phyloP scores from a whole-genome alignment of 176 grass and related monocot genomes.

The Oryza meyeriana region DNA sequence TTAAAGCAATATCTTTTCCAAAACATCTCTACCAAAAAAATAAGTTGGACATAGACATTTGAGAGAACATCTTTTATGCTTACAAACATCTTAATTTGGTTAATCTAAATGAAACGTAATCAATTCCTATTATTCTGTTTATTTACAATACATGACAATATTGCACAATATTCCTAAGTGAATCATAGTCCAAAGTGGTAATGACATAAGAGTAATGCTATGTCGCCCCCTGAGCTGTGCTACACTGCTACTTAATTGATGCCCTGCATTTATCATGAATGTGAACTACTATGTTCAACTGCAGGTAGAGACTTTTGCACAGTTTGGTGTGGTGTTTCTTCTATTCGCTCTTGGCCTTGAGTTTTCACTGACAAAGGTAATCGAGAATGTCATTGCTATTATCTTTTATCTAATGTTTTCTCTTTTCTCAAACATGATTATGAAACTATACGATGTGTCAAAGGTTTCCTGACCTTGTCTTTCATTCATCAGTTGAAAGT shows the following conservation, averaged over 20 bases:
- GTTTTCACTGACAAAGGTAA: constrained; percentile 94
- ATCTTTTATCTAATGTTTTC: not conserved
- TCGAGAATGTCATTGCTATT: not conserved
- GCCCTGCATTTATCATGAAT: not conserved
- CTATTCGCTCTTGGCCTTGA: constrained; percentile 98
- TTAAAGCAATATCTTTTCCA: not conserved
- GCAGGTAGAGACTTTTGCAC: constrained; percentile 98
- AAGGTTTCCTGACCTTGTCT: constrained; percentile 20
- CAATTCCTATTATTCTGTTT: not conserved
- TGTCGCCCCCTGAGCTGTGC: not conserved
- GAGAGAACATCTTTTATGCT: constrained; percentile 27
- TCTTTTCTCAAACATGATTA: constrained; percentile 3
- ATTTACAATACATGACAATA: not conserved
- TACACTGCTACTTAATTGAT: constrained; percentile 20
- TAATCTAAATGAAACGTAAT: not conserved
- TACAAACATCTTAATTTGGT: constrained; percentile 2
- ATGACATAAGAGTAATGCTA: not conserved
- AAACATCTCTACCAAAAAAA: constrained; percentile 16
- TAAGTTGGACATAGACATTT: not conserved
- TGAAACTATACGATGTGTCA: constrained; percentile 15
- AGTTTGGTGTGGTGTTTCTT: constrained; percentile 99
- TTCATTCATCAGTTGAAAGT: constrained; percentile 70
- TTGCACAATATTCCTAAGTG: not conserved
- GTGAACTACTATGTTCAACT: constrained; percentile 31
- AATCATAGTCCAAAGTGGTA: not conserved